Conservation (phyloP, 2,329 filamentous ascomycete genomes). For the Aureobasidium mangrovei region DNA sequence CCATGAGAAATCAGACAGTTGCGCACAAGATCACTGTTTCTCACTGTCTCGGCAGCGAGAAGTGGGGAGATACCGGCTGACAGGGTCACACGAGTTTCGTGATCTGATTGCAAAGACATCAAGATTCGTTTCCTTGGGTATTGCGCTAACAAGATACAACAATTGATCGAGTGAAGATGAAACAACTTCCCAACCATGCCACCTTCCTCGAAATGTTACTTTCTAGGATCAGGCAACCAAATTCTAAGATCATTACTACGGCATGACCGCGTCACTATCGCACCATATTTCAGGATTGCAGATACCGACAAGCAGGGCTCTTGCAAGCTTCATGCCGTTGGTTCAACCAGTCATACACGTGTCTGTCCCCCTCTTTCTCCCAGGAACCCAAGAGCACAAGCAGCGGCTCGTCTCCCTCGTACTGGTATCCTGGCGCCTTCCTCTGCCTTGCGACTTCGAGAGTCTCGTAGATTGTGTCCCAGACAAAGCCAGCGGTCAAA, state of each 20-base stretch:
- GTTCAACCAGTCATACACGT: slow-evolving; percentile 11
- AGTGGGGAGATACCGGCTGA: neutral
- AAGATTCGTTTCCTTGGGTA: neutral
- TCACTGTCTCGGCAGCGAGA: neutral
- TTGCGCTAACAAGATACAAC: neutral
- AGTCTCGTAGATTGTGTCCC: slow-evolving; percentile 8
- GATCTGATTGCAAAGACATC: neutral
- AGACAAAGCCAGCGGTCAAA: slow-evolving; percentile 7
- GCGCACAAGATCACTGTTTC: too few species aligned
- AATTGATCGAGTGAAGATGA: neutral
- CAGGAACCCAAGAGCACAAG: slow-evolving; percentile 10
- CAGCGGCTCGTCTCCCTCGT: slow-evolving; percentile 6
- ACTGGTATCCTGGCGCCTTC: slow-evolving; percentile 8
- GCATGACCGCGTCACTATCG: too few species aligned
- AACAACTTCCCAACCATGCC: too few species aligned
- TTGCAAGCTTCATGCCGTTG: slow-evolving; percentile 8
- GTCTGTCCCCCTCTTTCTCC: slow-evolving; percentile 5
- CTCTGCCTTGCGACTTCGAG: slow-evolving; percentile 9
- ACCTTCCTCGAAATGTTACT: too few species aligned
- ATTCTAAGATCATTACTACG: too few species aligned
- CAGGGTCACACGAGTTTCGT: neutral
- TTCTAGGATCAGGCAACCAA: too few species aligned
- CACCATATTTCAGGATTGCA: neutral
- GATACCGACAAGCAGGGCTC: slow-evolving; percentile 4
- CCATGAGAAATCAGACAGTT: neutral